Evolutionary conservation across 148 eudicot genomes (phyloP).

Genomic region (Persicaria maculosa): DNA sequence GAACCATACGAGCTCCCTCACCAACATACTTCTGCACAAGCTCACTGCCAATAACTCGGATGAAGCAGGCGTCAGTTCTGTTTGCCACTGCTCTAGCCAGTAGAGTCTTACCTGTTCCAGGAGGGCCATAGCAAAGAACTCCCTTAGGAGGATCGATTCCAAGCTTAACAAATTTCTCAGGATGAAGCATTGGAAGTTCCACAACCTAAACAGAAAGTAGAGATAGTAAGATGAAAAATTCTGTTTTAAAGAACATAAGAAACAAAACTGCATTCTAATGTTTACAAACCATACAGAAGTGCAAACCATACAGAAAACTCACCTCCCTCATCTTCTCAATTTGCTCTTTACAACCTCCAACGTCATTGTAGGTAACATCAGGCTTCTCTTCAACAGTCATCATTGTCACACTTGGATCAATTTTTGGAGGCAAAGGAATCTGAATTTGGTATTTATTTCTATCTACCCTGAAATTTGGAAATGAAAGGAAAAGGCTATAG

Average conservation of each 20-base stretch:
- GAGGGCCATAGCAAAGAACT: conserved; percentile 97
- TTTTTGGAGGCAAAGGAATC: conserved; percentile 94
- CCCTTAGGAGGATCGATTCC: conserved; percentile 99
- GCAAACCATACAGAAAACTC: neutral
- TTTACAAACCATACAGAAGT: neutral
- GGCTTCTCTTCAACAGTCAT: conserved; percentile 99
- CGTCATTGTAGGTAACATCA: conserved; percentile 94
- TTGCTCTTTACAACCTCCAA: conserved; percentile 99
- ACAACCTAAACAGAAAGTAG: conserved; percentile 56
- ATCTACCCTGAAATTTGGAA: conserved; percentile 49
- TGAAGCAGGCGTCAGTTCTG: conserved; percentile 96
- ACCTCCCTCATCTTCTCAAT: conserved; percentile 99
- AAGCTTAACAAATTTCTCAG: conserved; percentile 93
- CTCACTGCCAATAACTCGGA: conserved; percentile 97
- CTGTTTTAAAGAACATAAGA: neutral
- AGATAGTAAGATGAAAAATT: neutral
- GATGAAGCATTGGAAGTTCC: conserved; percentile 99
- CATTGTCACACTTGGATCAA: conserved; percentile 98
- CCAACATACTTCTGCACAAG: conserved; percentile 99
- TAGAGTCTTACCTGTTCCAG: conserved; percentile 96
- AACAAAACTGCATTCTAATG: neutral
- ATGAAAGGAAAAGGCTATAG: neutral
- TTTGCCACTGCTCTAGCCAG: conserved; percentile 97
- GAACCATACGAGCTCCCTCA: conserved; percentile 99
- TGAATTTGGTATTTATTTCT: conserved; percentile 89